Evolutionary conservation across 352 stramenopile species (phyloP).

Genomic region (Globisporangium polare): DNA sequence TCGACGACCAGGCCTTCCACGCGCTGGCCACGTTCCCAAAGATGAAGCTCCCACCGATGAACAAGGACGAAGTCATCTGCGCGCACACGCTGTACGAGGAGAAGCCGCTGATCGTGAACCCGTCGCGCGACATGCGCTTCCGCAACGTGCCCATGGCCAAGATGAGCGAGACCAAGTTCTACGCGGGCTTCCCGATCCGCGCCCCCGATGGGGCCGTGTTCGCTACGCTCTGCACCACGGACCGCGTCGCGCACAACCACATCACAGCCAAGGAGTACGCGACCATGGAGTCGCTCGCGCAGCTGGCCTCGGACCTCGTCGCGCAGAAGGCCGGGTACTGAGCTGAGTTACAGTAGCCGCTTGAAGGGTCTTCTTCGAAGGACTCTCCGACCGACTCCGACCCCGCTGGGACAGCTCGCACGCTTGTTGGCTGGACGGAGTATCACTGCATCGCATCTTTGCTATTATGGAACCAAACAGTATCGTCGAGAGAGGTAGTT

Average conservation of each 20-base stretch:
- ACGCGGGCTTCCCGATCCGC: conserved; percentile 54
- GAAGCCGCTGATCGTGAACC: conserved; percentile 49
- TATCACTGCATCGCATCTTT: conserved; percentile 5
- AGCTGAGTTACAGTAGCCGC: too few relatives aligned
- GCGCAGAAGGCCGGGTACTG: conserved; percentile 12
- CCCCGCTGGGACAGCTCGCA: not conserved
- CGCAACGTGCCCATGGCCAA: conserved; percentile 42
- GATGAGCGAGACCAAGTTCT: conserved; percentile 44
- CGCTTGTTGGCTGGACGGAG: not conserved
- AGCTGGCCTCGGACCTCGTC: conserved; percentile 42
- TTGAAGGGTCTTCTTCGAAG: too few relatives aligned
- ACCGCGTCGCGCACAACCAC: conserved; percentile 36
- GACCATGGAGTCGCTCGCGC: conserved; percentile 54
- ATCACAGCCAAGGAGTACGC: conserved; percentile 67
- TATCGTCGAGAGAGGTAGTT: too few relatives aligned
- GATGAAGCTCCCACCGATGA: conserved; percentile 7
- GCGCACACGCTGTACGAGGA: conserved; percentile 51
- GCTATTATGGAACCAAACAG: not conserved
- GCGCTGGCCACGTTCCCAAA: conserved; percentile 8
- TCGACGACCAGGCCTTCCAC: conserved; percentile 49
- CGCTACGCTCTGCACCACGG: conserved; percentile 42
- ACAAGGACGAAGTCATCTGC: conserved; percentile 46
- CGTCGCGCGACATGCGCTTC: conserved; percentile 53
- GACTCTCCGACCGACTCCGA: not conserved
- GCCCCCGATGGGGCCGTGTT: conserved; percentile 45